A percentile compares a stretch with the other conserved stretches of the same genome.
Conservation (phyloP, 768 basidiomycete genomes). For the Psilocybe cubensis region DNA sequence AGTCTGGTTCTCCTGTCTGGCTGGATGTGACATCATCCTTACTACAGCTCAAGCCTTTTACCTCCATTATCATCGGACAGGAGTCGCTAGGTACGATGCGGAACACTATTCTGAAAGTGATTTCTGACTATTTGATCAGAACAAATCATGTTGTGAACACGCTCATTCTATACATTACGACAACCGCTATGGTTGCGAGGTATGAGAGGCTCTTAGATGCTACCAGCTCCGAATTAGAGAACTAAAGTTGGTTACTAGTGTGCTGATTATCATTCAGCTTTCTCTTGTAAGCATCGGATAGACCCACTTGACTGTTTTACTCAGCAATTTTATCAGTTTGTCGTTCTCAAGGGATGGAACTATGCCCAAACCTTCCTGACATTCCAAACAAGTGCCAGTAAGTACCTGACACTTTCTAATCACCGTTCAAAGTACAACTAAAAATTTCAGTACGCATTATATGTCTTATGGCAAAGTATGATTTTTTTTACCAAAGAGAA, state of each 20-base stretch:
- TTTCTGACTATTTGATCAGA: not conserved
- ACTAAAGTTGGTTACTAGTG: not conserved
- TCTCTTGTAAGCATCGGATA: not conserved
- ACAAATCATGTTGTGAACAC: slow-evolving; percentile 1
- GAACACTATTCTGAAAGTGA: not conserved
- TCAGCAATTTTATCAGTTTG: not conserved
- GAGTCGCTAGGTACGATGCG: not conserved
- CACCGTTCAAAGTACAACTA: not conserved
- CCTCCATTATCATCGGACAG: slow-evolving; percentile 1
- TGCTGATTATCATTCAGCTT: not conserved
- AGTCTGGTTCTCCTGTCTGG: not conserved
- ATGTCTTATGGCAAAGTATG: not conserved
- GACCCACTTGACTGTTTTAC: not conserved
- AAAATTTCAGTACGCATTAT: not conserved
- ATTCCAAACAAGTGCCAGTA: not conserved
- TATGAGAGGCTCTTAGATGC: not conserved
- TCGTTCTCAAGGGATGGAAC: not conserved
- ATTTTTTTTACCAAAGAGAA: not conserved
- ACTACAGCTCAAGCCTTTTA: not conserved
- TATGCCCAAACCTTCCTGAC: not conserved
- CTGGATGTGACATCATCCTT: not conserved
- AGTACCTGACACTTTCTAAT: not conserved
- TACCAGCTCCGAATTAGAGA: not conserved
- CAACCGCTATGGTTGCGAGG: not conserved
- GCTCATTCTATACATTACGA: not conserved